Evolutionary conservation across 805 yeast species (phyloP), one percentile per base, ranked within the genome.

Genomic region (Cyberlindnera petersonii): DNA sequence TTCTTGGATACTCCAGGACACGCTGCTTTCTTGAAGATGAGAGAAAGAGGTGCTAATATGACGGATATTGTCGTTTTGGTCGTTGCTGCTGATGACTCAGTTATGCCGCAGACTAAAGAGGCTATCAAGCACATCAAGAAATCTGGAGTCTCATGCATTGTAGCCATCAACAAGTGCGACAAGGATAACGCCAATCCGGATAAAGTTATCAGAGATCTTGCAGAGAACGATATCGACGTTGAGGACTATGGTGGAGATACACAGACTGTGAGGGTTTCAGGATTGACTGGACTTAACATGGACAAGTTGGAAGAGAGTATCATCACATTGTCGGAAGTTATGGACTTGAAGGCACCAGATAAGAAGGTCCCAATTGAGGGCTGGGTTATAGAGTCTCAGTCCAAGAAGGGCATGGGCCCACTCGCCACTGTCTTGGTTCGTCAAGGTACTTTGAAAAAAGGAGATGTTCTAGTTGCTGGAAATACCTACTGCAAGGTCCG

Each of bases 1-100:
- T 91, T 93, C 49, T 70, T 93, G 45, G 98, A 93, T 60, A 93
- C 98, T 0, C 98, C 98, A 0, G 98, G 98, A 0, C 98, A 93
- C 64, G 94, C 96, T 9, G 98, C 98, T 0, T 93, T 93, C 57
- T 67, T 93, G 48, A 88, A 88, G 54, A 88, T 93, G 96, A 76
- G 98, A 50, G 94, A 91, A 63, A 74, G 98, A 50, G 98, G 98
- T 32, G 98, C 98, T 0, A 82, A 77, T 49, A 77, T 89, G 30
- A 93, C 98, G 0, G 98, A 93, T 66, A 82, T 93, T 34, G 86
- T 93, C 24, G 74, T 93, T 32, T 69, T 93, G 39, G 98, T 91
- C 2, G 96, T 93, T 16, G 97, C 98, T 1, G 95, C 95, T 2
- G 97, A 93, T 59, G 98, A 93, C 63, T 86, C 96, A 1, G 94